These are phyloP conservation scores for Trypethelium eluteriae DNA, from an alignment of 495 filamentous ascomycete genomes.

Conservation along the genomic window DNA sequence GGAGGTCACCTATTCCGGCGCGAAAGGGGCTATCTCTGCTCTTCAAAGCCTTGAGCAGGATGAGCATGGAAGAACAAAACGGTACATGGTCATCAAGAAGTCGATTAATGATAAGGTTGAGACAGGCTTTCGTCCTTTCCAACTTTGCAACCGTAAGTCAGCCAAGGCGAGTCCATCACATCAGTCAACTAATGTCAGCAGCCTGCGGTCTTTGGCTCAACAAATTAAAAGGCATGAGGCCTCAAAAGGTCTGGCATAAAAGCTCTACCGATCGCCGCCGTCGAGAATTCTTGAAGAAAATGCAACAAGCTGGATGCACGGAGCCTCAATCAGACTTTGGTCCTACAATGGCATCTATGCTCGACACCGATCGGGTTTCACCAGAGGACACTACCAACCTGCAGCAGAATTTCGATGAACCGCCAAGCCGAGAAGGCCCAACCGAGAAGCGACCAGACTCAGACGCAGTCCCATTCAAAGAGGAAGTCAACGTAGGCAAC, in stretches of 20 bases:
- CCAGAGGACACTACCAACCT: constrained; percentile 15
- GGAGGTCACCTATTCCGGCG: background rate
- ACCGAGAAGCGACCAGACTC: background rate
- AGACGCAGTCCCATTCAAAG: background rate
- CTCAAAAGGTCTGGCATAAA: constrained; percentile 73
- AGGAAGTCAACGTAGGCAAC: background rate
- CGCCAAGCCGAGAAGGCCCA: background rate
- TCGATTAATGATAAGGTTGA: constrained; percentile 48
- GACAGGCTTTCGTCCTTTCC: constrained; percentile 56
- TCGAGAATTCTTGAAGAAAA: constrained; percentile 17
- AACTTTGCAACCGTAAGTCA: constrained; percentile 81
- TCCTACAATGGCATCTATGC: constrained; percentile 3
- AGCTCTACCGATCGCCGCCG: constrained; percentile 24
- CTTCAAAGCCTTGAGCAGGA: constrained; percentile 59
- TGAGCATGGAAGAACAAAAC: constrained; percentile 47
- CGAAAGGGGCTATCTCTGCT: constrained; percentile 51
- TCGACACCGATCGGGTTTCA: constrained; percentile 23
- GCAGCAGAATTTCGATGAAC: background rate
- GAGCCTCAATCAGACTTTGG: constrained; percentile 23
- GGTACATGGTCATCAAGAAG: constrained; percentile 70
- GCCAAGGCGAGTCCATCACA: background rate
- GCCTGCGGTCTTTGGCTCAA: constrained; percentile 90
- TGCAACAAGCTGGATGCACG: constrained; percentile 5
- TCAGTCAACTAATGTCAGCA: constrained; percentile 30
- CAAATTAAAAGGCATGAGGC: constrained; percentile 78